A percentile compares a stretch with the other conserved stretches of the same genome.
These are phyloP conservation scores for Polychytrium aggregatum DNA, from an alignment of 192 early-diverging fungal species.

Conservation along the genomic window DNA sequence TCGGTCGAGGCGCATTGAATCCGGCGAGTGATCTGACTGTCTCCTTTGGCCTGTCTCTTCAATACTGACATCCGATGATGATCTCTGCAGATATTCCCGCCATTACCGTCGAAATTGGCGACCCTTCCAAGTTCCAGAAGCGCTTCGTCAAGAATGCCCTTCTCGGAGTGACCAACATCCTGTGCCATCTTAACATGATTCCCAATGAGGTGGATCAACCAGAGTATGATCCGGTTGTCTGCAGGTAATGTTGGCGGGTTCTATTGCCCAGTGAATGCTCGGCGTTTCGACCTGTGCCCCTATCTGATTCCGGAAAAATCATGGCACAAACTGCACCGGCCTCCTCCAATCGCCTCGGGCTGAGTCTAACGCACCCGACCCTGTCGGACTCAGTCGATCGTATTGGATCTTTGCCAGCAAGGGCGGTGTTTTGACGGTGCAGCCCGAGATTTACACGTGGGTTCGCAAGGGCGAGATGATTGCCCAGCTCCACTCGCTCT, in stretches of 20 bases:
- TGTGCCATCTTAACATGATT: constrained; percentile 47
- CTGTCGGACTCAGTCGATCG: too few species aligned
- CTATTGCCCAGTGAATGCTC: too few species aligned
- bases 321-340: too few species aligned
- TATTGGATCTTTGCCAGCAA: constrained; percentile 61
- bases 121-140: constrained; percentile 64
- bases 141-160: too few species aligned
- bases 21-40: too few species aligned
- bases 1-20: too few species aligned
- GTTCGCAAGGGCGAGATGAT: constrained; percentile 60
- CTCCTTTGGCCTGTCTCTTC: too few species aligned
- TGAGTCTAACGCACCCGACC: too few species aligned
- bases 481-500: constrained; percentile 57
- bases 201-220: constrained; percentile 38
- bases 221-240: constrained; percentile 53
- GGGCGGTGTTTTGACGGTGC: constrained; percentile 58
- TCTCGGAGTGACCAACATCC: constrained; percentile 5
- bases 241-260: too few species aligned
- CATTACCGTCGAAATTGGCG: constrained; percentile 69
- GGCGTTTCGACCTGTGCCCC: too few species aligned
- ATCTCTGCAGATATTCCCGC: constrained; percentile 41
- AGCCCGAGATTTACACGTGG: constrained; percentile 57
- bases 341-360: too few species aligned
- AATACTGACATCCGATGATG: neutral
- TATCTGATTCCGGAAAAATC: too few species aligned